Conservation (phyloP, 1,139 yeast genomes). For the Petasospora fabianii region DNA sequence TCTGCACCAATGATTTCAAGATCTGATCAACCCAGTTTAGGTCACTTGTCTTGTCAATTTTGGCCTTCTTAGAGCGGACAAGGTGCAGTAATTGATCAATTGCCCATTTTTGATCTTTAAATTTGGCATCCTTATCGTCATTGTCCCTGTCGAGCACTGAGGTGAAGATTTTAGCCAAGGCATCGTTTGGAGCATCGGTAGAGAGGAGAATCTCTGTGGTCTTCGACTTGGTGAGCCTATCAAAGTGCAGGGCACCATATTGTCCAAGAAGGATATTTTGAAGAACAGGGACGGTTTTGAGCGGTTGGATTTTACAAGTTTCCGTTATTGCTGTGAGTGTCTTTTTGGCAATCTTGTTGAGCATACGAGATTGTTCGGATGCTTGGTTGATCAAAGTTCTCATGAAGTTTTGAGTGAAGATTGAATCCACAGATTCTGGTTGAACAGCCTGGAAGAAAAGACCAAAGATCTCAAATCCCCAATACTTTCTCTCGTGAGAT, state of each 20-base stretch:
- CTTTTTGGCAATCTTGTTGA: conserved; percentile 63
- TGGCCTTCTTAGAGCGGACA: conserved; percentile 45
- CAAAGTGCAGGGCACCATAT: conserved; percentile 68
- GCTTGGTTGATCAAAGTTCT: conserved; percentile 78
- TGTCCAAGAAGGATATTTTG: conserved; percentile 45
- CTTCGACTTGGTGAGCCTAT: conserved; percentile 71
- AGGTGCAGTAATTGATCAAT: conserved; percentile 63
- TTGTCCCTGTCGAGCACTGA: conserved; percentile 22
- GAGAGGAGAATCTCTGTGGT: conserved; percentile 49
- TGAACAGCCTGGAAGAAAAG: conserved; percentile 41
- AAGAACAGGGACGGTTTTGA: conserved; percentile 46
- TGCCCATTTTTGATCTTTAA: conserved; percentile 56
- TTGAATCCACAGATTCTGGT: conserved; percentile 32
- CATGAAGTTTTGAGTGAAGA: conserved; percentile 70
- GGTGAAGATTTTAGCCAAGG: conserved; percentile 33
- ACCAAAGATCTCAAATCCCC: conserved; percentile 77
- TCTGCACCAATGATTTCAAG: conserved; percentile 47
- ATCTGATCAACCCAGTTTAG: conserved; percentile 45
- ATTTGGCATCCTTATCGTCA: conserved; percentile 21
- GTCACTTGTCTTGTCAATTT: conserved; percentile 21
- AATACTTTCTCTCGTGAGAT: conserved; percentile 80
- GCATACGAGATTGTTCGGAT: conserved; percentile 58
- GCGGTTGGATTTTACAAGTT: conserved; percentile 35
- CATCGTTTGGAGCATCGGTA: conserved; percentile 25
- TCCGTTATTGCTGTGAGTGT: conserved; percentile 44